These are phyloP conservation scores for Hsuehochloa calcarea DNA, from an alignment of 176 grass and related monocot genomes.

Conservation along the genomic window DNA sequence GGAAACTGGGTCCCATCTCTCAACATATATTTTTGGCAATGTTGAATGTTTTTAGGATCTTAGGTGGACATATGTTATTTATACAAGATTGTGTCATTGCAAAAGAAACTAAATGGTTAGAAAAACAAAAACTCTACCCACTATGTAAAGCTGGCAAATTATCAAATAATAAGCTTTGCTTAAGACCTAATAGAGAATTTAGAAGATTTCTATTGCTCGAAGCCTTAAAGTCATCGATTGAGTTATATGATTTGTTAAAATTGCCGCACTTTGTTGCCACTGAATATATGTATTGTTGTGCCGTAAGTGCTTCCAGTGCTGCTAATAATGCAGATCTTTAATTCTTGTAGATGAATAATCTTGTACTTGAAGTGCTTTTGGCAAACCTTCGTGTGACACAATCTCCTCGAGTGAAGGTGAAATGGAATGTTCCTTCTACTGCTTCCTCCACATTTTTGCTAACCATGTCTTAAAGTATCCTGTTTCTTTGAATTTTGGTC, in stretches of 20 bases:
- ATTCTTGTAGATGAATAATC: conserved; percentile 70
- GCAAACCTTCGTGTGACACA: conserved; percentile 59
- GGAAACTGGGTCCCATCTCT: not conserved
- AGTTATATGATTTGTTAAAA: not conserved
- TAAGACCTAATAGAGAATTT: not conserved
- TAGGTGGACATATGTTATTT: not conserved
- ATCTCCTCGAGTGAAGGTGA: conserved; percentile 74
- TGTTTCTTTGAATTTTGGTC: conserved; percentile 31
- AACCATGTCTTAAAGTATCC: not conserved
- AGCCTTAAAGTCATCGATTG: not conserved
- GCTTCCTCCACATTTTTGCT: conserved; percentile 4
- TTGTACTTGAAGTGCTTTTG: conserved; percentile 87
- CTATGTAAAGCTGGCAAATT: not conserved
- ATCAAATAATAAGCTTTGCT: not conserved
- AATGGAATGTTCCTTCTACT: not conserved
- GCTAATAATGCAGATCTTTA: conserved; percentile 26
- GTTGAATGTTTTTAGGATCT: conserved; percentile 8
- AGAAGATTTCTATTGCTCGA: not conserved
- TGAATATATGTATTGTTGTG: not conserved
- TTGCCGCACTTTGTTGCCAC: not conserved
- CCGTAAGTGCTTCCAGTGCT: conserved; percentile 29
- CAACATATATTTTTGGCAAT: not conserved
- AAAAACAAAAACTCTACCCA: not conserved
- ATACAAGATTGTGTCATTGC: not conserved
- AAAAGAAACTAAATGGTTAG: not conserved